Base-by-base conservation (phyloP, 2,329 filamentous ascomycete genomes). In the Claviceps africana region DNA sequence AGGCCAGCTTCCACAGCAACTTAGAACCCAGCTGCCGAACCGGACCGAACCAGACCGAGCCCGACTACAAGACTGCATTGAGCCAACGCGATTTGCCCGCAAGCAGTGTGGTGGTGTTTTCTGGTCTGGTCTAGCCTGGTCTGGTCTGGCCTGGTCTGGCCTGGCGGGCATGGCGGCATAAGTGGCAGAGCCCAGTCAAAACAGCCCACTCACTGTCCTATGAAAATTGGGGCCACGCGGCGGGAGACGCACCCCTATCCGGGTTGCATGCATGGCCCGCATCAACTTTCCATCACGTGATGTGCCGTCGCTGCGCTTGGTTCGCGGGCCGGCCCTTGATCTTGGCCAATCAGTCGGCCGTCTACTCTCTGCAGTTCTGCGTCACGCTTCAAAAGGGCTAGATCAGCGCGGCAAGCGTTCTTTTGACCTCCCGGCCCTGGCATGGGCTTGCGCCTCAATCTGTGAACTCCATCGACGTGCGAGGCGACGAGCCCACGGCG, bases 321-420 rank as follows among this genome's bases (percentile, higher is more conserved):
- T 67, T 65, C 57, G 65, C 65, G 66, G 66, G 65, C 59, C 65
- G 66, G 59, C 58, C 65, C 63, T 63, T 65, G 56, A 54, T 53
- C 55, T 45, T 56, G 46, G 51, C 61, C 60, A 64, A 60, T 62
- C 56, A 59, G 56, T 40, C 44, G 2, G 31, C 39, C n/a, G 22
- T 28, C 15, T 17, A 22, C 15, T 13, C 15, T 17, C 3, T 45
- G 43, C 22, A 7, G 13, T 19, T 46, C 10, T 31, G 44, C n/a
- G 28, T 13, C 30, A 21, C 33, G 37, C 22, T 53, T 48, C n/a
- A 11, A 28, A 30, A 45, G 35, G 31, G 31, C 42, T 42, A 33
- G 47, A 45, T 40, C 51, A 46, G 50, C 21, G 30, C 22, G 40
- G 47, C 8, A n/a, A n/a, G 33, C 47, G 39, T 9, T 35, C 30